Conservation (phyloP, 768 basidiomycete genomes). For the Agrocybe pediades region DNA sequence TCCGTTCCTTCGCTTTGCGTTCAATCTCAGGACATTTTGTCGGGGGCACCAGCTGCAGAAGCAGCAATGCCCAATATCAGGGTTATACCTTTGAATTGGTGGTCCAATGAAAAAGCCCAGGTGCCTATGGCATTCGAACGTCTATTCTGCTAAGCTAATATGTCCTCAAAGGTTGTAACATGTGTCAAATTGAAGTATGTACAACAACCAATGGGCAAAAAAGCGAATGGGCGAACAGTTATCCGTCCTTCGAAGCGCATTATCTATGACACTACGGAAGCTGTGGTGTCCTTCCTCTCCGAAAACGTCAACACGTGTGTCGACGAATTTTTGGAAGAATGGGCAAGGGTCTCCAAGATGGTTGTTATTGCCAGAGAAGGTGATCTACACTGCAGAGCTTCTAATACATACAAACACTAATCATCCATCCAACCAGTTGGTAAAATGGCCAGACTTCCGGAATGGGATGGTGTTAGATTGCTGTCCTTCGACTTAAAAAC, state of each 20-base stretch:
- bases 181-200: constrained; percentile 91
- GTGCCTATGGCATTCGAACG: constrained; percentile 24
- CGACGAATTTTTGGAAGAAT: constrained; percentile 88
- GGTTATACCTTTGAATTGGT: constrained; percentile 89
- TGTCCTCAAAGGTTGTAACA: constrained; percentile 65
- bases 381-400: constrained; percentile 24
- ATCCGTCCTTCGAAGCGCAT: constrained; percentile 87
- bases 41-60: constrained; percentile 83
- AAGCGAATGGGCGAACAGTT: constrained; percentile 57
- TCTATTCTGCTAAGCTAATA: constrained; percentile 1
- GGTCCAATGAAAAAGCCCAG: constrained; percentile 78
- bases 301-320: constrained; percentile 88
- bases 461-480: constrained; percentile 77
- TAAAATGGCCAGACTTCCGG: constrained; percentile 74
- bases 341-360: constrained; percentile 92
- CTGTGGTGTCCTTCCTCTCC: constrained; percentile 86
- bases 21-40: constrained; percentile 77
- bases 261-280: constrained; percentile 86
- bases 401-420: not conserved
- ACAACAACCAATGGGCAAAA: constrained; percentile 81
- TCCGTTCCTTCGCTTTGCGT: constrained; percentile 86
- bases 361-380: constrained; percentile 91
- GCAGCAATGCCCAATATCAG: constrained; percentile 93
- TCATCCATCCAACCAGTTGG: constrained; percentile 52
- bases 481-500: constrained; percentile 91